Conservation (phyloP, 2,329 filamentous ascomycete species). For the Knoxdaviesia capensis region DNA sequence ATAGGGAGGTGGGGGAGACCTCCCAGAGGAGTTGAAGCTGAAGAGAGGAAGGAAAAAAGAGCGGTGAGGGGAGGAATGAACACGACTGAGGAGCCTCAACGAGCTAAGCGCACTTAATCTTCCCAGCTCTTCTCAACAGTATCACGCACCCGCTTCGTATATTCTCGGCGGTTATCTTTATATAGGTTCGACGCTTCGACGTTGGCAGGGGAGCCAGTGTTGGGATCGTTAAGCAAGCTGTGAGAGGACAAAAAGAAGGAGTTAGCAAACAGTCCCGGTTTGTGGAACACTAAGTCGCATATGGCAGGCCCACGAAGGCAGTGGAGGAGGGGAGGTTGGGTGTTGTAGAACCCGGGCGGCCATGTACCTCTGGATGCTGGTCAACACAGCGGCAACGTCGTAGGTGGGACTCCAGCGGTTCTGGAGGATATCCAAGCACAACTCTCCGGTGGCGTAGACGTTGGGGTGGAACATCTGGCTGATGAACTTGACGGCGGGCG, state of each 20-base stretch:
- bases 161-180: slow-evolving; percentile 94
- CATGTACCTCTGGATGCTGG: slow-evolving; percentile 80
- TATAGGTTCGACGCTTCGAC: slow-evolving; percentile 96
- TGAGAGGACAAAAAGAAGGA: not conserved
- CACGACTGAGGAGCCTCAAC: no score
- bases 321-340: not conserved
- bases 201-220: slow-evolving; percentile 94
- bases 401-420: slow-evolving; percentile 98
- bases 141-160: slow-evolving; percentile 84
- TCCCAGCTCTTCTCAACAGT: slow-evolving; percentile 99
- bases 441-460: slow-evolving; percentile 89
- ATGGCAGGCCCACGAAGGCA: not conserved
- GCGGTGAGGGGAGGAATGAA: no score
- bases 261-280: not conserved
- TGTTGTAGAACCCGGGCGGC: not conserved
- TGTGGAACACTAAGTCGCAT: no score
- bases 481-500: slow-evolving; percentile 94
- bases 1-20: no score
- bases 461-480: slow-evolving; percentile 99
- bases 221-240: slow-evolving; percentile 90
- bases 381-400: slow-evolving; percentile 90
- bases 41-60: no score
- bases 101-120: slow-evolving; percentile 29
- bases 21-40: no score
- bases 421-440: slow-evolving; percentile 91